These are phyloP conservation scores for Plasmodium inui DNA, from an alignment of 169 alveolate species.

Conservation along the genomic window DNA sequence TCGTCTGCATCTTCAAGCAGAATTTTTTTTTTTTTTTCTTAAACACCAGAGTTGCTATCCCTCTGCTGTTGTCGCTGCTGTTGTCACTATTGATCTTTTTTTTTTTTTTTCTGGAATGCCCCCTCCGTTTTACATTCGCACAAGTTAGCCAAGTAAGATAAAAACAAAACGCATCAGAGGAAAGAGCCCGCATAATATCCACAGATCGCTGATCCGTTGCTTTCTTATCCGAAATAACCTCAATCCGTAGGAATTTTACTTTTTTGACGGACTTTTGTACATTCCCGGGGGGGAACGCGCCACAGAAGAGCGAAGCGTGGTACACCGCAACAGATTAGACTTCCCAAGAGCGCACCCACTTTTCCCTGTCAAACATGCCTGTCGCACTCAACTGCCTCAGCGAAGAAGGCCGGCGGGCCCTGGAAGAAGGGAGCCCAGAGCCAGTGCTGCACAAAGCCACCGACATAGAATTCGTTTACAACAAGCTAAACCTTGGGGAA, in stretches of 20 bases:
- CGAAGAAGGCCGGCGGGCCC: constrained; percentile 25
- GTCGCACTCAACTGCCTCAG: constrained; percentile 30
- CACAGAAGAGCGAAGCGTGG: not conserved
- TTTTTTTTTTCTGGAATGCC: not conserved
- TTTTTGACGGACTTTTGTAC: not conserved
- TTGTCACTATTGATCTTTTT: no score
- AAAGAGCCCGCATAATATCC: not conserved
- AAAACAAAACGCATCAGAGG: not conserved
- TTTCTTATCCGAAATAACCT: not conserved
- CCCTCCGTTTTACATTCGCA: not conserved
- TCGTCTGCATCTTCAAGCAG: not conserved
- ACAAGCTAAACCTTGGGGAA: constrained; percentile 42
- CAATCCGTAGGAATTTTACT: not conserved
- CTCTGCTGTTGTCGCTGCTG: not conserved
- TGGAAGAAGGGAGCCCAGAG: constrained; percentile 20
- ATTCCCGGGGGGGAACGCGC: not conserved
- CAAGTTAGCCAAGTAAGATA: not conserved
- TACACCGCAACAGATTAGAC: not conserved
- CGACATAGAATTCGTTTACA: constrained; percentile 39
- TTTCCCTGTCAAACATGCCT: constrained; percentile 9
- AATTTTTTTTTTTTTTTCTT: not conserved
- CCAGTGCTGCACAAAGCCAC: constrained; percentile 43
- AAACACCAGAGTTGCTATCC: not conserved
- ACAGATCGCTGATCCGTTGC: not conserved
- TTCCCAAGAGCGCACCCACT: not conserved